Evolutionary conservation across 371 early-diverging fungal species (phyloP).

Genomic region (Syncephalastrum sp.): DNA sequence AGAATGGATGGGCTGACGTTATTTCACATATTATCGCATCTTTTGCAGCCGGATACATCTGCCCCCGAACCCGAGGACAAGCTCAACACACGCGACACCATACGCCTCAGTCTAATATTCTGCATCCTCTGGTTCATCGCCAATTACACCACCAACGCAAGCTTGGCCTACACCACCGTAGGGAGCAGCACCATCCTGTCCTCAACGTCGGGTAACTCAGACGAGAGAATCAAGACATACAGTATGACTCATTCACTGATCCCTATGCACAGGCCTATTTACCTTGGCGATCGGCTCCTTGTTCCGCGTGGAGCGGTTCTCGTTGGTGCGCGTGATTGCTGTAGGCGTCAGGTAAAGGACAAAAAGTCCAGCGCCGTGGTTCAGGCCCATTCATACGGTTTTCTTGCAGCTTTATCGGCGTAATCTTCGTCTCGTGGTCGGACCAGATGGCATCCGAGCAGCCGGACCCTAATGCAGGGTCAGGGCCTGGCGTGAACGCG

Average conservation of each 20-base stretch:
- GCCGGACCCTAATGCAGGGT: not conserved
- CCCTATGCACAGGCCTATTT: constrained; percentile 50
- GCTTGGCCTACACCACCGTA: constrained; percentile 79
- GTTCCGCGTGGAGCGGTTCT: constrained; percentile 63
- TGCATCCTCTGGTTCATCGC: constrained; percentile 83
- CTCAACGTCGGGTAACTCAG: constrained; percentile 63
- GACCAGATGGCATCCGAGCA: constrained; percentile 21
- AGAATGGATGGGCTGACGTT: not conserved
- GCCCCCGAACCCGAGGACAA: constrained; percentile 11
- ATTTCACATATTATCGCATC: no score
- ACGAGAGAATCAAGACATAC: not conserved
- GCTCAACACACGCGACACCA: constrained; percentile 52
- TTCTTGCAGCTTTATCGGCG: constrained; percentile 52
- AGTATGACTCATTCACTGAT: not conserved
- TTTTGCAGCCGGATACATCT: no score
- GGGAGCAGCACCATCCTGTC: constrained; percentile 79
- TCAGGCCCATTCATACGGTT: not conserved
- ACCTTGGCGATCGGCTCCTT: constrained; percentile 74
- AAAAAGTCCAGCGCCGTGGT: not conserved
- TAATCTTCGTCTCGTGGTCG: constrained; percentile 55
- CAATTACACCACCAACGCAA: constrained; percentile 75
- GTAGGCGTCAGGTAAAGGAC: constrained; percentile 50
- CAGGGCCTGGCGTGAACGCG: not conserved
- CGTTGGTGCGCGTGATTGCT: constrained; percentile 50
- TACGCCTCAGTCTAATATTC: constrained; percentile 69